Base-by-base conservation (phyloP, 768 basidiomycete species). In the Dioszegia hungarica region DNA sequence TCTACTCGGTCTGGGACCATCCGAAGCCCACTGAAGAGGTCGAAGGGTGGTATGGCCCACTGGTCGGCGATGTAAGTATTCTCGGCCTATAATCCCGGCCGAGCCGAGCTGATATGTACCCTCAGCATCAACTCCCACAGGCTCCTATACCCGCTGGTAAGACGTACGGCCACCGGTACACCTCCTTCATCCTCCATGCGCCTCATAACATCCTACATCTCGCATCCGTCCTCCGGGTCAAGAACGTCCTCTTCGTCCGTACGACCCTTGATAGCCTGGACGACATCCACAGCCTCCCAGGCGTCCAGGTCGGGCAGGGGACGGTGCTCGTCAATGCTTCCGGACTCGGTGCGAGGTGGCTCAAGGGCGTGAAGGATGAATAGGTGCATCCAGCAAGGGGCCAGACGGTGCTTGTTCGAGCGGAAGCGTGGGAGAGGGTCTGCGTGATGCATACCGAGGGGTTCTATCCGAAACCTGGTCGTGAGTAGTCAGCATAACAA, bases 231-330 rank as follows among this genome's bases (percentile, higher is more conserved):
- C 66, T 82, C 33, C 56, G 64, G 14, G 60, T 67, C 20, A 75
- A 74, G 9, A 80, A 80, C 12, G 81, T 82, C 33, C 71, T 70
- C 11, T 80, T 85, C 70, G 67, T 79, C 39, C 78, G 78, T 43
- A 75, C 11, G 46, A 47, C 46, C 3, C 17, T 47, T 39, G 82
- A 87, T 12, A 90, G 90, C 3, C 83, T 93, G 2, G 85, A 90
- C 66, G 92, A 95, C 72, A 79, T 80, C 56, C 78, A 77, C 19
- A 77, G 90, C 20, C 84, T 83, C 68, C 89, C 90, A 0, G 82
- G 91, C 60, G n/a, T n/a, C n/a, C n/a, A n/a, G n/a, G 80, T 90
- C 39, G 91, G 90, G 9, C 91, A 93, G 77, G 85, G 88, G 2
- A 84, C 86, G 0, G 63, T 81, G 17, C 75, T 85, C 14, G 73